phyloP scores from a whole-genome alignment of 1,139 yeast genomes.

The Protomyces lactucae-debilis region DNA sequence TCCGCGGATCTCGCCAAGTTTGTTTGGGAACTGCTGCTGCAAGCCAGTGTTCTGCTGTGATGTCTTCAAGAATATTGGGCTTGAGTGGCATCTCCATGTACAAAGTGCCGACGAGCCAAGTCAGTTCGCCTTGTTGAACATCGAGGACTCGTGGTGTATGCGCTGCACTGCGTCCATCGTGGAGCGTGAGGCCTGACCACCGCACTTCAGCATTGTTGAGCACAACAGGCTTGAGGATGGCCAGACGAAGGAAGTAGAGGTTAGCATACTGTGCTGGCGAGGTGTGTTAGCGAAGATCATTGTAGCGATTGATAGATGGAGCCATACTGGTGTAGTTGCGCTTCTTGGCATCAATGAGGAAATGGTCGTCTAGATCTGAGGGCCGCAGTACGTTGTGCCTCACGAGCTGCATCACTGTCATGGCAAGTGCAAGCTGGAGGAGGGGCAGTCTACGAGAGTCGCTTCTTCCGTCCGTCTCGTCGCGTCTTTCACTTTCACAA shows the following conservation, averaged over 20 bases:
- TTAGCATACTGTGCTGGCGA: conserved; percentile 56
- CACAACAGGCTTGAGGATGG: conserved; percentile 52
- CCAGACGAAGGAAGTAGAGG: conserved; percentile 63
- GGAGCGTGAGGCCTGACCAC: conserved; percentile 42
- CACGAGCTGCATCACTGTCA: neutral
- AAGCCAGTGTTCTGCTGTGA: conserved; percentile 47
- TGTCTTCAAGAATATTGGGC: conserved; percentile 73
- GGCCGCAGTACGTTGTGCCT: neutral
- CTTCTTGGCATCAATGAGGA: conserved; percentile 10
- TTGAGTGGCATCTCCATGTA: conserved; percentile 79
- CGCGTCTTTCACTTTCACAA: neutral
- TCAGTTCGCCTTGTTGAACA: conserved; percentile 60
- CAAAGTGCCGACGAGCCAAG: conserved; percentile 89
- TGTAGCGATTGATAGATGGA: conserved; percentile 31
- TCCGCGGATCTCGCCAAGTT: conserved; percentile 45
- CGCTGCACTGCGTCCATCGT: conserved; percentile 34
- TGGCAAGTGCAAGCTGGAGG: neutral
- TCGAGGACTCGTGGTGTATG: conserved; percentile 68
- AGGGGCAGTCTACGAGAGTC: too few relatives aligned
- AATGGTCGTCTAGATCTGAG: conserved; percentile 2
- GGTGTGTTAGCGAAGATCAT: conserved; percentile 51
- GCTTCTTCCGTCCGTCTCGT: neutral
- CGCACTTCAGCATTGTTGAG: conserved; percentile 47
- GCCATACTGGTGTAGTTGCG: conserved; percentile 5
- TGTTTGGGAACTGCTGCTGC: conserved; percentile 16